Percentiles rank a stretch among this genome's conserved stretches.
Evolutionary conservation across 1,139 yeast species (phyloP).

Genomic region (Meyerozyma athensensis): DNA sequence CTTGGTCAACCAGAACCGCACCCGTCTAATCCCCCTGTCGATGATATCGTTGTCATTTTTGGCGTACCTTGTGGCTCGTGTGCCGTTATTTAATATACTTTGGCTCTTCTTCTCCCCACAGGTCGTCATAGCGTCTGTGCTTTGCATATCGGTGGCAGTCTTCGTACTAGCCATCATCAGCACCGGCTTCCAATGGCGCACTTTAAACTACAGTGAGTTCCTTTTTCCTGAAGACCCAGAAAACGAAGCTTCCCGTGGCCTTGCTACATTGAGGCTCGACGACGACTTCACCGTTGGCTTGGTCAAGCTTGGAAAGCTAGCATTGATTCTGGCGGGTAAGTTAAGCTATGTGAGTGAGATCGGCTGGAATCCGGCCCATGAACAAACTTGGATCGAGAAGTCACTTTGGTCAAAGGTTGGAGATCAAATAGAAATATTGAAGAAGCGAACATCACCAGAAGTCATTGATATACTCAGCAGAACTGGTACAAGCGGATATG

Average conservation of each 20-base stretch:
- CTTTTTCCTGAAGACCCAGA: conserved; percentile 32
- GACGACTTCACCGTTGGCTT: conserved; percentile 68
- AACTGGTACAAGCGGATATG: conserved; percentile 25
- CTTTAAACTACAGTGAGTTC: conserved; percentile 46
- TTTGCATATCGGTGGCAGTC: conserved; percentile 46
- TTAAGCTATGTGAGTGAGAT: conserved; percentile 62
- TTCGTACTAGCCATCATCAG: conserved; percentile 53
- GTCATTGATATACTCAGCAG: conserved; percentile 15
- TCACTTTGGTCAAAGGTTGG: conserved; percentile 20
- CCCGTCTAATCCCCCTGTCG: conserved; percentile 59
- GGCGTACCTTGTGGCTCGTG: conserved; percentile 23
- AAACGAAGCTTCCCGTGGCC: conserved; percentile 23
- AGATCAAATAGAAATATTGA: neutral
- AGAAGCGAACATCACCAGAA: conserved; percentile 5
- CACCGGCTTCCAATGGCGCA: conserved; percentile 48
- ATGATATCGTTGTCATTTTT: conserved; percentile 50
- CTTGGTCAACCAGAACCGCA: conserved; percentile 44
- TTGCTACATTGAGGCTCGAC: conserved; percentile 28
- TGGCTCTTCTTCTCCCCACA: conserved; percentile 60
- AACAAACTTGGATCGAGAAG: conserved; percentile 58
- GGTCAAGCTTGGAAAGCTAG: conserved; percentile 55
- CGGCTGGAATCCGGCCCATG: conserved; percentile 43
- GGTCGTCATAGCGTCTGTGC: conserved; percentile 45
- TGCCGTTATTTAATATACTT: conserved; percentile 51
- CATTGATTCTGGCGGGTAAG: conserved; percentile 62